Conservation (phyloP, 352 stramenopile species). For the Pythium rhizo-oryzae region DNA sequence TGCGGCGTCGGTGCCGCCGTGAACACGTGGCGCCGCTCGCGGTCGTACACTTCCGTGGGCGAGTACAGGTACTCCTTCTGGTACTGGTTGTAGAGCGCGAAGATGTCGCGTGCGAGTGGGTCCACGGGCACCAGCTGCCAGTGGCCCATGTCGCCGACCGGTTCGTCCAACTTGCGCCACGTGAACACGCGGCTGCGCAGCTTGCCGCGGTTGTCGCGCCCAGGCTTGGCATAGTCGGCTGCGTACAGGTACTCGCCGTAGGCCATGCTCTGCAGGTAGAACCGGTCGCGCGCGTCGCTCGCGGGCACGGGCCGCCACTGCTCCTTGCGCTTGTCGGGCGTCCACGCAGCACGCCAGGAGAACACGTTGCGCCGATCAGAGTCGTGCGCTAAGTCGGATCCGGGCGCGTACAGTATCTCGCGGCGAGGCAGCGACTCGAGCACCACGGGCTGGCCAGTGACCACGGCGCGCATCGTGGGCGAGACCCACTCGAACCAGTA, state of each 20-base stretch:
- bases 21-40: constrained; percentile 55
- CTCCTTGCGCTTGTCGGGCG: constrained; percentile 40
- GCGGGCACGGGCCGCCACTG: constrained; percentile 64
- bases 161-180: constrained; percentile 52
- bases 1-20: constrained; percentile 34
- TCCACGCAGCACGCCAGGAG: constrained; percentile 38
- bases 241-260: constrained; percentile 69
- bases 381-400: constrained; percentile 33
- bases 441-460: constrained; percentile 35
- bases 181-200: constrained; percentile 62
- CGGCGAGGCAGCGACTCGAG: constrained; percentile 25
- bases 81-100: constrained; percentile 78
- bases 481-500: constrained; percentile 35
- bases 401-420: constrained; percentile 36
- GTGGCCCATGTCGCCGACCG: constrained; percentile 49
- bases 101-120: constrained; percentile 48
- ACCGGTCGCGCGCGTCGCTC: constrained; percentile 59
- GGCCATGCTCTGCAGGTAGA: constrained; percentile 58
- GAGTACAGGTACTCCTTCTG: constrained; percentile 75
- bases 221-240: constrained; percentile 71
- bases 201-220: constrained; percentile 50
- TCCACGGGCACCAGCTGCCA: constrained; percentile 65
- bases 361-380: constrained; percentile 44
- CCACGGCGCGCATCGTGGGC: constrained; percentile 36
- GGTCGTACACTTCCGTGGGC: constrained; percentile 51